Conservation (phyloP, 257 asterid species). For the Capsicum chinense region DNA sequence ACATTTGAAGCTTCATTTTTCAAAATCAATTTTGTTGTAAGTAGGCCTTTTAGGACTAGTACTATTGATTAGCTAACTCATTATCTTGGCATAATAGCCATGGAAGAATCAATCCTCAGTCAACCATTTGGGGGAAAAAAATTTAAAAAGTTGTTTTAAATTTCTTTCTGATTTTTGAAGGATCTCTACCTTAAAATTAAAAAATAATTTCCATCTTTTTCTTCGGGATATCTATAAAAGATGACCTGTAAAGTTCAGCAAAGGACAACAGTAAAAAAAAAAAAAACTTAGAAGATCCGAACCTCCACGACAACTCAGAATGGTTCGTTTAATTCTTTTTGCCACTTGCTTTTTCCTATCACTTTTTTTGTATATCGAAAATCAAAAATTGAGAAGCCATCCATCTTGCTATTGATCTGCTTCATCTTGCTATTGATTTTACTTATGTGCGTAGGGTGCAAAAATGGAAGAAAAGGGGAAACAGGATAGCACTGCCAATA, state of each 20-base stretch:
- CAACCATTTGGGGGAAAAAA: not conserved
- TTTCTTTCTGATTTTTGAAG: not conserved
- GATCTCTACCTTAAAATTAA: not conserved
- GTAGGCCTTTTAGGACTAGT: not conserved
- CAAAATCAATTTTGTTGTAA: not conserved
- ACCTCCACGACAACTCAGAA: not conserved
- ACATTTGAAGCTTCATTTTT: not conserved
- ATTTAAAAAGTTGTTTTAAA: not conserved
- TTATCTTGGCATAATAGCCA: not conserved
- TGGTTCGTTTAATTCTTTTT: not conserved
- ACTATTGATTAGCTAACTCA: not conserved
- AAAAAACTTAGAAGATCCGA: not conserved
- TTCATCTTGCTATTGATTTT: not conserved
- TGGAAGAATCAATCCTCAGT: not conserved
- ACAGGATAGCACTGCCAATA: not conserved
- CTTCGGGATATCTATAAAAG: not conserved
- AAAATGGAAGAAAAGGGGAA: constrained; percentile 16
- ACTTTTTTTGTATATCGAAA: not conserved
- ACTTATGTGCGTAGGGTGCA: not conserved
- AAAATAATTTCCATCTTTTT: not conserved
- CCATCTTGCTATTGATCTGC: not conserved
- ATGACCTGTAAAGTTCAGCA: constrained; percentile 1
- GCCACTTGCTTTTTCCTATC: not conserved
- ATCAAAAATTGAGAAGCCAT: not conserved
- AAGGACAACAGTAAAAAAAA: not conserved